Conservation (phyloP, 192 early-diverging fungal species). For the Coemansia umbellata region DNA sequence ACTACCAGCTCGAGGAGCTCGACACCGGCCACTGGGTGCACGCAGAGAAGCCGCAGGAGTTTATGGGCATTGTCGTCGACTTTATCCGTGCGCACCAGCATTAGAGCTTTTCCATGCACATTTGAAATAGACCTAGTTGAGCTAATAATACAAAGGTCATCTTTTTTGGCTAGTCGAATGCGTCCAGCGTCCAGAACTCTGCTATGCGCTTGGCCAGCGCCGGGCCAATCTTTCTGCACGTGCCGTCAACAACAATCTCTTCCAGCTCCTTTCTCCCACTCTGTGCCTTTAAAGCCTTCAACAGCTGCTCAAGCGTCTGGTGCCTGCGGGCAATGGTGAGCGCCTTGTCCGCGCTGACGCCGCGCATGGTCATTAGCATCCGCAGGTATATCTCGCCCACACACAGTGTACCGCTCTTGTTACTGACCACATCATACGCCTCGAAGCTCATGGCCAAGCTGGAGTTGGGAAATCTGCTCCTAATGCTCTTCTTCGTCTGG, state of each 20-base stretch:
- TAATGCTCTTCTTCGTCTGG: slow-evolving; percentile 48
- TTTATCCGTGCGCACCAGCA: slow-evolving; percentile 35
- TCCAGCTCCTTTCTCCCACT: slow-evolving; percentile 46
- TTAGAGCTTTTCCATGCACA: too few relatives aligned
- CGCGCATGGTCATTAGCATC: slow-evolving; percentile 82
- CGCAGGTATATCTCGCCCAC: slow-evolving; percentile 75
- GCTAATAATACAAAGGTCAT: not conserved
- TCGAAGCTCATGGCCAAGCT: slow-evolving; percentile 59
- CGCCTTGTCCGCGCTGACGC: slow-evolving; percentile 85
- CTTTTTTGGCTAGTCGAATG: slow-evolving; percentile 18
- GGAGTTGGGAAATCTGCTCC: slow-evolving; percentile 22
- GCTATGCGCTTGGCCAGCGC: slow-evolving; percentile 54
- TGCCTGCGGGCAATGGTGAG: slow-evolving; percentile 62
- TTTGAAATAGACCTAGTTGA: not conserved
- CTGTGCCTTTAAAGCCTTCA: slow-evolving; percentile 39
- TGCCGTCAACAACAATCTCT: slow-evolving; percentile 49
- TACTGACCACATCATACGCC: slow-evolving; percentile 63
- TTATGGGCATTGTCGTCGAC: slow-evolving; percentile 53
- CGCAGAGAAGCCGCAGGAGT: slow-evolving; percentile 67
- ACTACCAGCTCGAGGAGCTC: slow-evolving; percentile 58
- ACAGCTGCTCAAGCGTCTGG: slow-evolving; percentile 59
- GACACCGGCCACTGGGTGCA: slow-evolving; percentile 95
- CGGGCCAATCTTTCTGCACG: slow-evolving; percentile 54
- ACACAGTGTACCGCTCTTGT: slow-evolving; percentile 68
- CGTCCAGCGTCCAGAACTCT: slow-evolving; percentile 57